Base-by-base conservation (phyloP, 2,329 filamentous ascomycete genomes). In the Cercospora sp. region DNA sequence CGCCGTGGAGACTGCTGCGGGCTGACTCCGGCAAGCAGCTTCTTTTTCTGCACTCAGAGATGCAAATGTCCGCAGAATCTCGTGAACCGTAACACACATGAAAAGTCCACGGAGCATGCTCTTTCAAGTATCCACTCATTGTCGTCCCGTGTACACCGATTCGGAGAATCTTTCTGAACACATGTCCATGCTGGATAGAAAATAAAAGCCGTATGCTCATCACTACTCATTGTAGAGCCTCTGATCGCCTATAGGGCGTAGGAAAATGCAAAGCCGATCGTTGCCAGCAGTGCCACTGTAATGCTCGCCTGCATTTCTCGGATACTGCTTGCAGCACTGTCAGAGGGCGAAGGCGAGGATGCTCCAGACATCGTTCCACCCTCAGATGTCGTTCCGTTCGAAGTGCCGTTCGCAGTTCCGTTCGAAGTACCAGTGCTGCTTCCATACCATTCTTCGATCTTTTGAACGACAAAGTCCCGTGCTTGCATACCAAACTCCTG, bases 401-500 rank as follows among this genome's bases (percentile, higher is more conserved):
- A 58, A 39, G 33, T 36, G 23, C 20, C 51, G 16, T 55, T 55
- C 33, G 33, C 12, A 16, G 63, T 63, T 12, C 67, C 67, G 48
- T 59, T 65, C 36, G 36, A 5, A 39, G 16, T 39, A 39, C 36
- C 36, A 9, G 59, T 55, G 20, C 28, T 23, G 12, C 33, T 63
- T 5, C 45, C 62, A 31, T 64, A 64, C 18, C 55, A 69, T 12
- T 57, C 65, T 59, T 66, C 28, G 18, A 72, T 63, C 66, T 69
- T 65, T n/a, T 59, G 18, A 18, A 67, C 53, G 4, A 71, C 66
- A 31, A 71, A 72, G 16, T 68, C 57, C 36, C 33, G 55, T 18
- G 70, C 70, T 9, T 66, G 58, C 13, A 13, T 20, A 12, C 70
- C 70, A 42, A 70, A 71, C 55, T 70, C 69, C 42, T 63, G 10